These are phyloP conservation scores for Rhizoclosmatium sp. DNA, from an alignment of 192 early-diverging fungal genomes.

Conservation along the genomic window DNA sequence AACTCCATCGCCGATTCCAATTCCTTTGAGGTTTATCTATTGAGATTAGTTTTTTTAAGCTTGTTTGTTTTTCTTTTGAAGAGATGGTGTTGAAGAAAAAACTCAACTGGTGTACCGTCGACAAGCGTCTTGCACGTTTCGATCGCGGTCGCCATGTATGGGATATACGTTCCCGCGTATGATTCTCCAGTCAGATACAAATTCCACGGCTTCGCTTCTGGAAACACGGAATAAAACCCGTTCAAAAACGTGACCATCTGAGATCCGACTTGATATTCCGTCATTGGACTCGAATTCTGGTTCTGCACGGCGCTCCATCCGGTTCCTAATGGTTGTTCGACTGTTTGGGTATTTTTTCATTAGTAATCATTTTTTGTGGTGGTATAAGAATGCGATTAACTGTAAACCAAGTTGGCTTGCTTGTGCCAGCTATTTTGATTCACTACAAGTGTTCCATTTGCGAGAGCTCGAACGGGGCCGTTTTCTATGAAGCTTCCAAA, in stretches of 20 bases:
- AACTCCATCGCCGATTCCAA: constrained; percentile 39
- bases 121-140: constrained; percentile 8
- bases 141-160: constrained; percentile 49
- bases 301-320: constrained; percentile 30
- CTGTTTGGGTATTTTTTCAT: too few species aligned
- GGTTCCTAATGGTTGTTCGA: constrained; percentile 46
- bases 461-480: constrained; percentile 12
- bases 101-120: not conserved
- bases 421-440: constrained; percentile 43
- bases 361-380: too few species aligned
- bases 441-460: constrained; percentile 11
- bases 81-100: too few species aligned
- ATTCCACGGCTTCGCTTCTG: constrained; percentile 37
- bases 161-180: constrained; percentile 53
- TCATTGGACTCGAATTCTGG: not conserved
- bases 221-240: constrained; percentile 48
- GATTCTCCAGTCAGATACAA: constrained; percentile 51
- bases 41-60: not conserved
- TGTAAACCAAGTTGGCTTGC: constrained; percentile 44
- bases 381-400: not conserved
- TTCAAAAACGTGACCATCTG: constrained; percentile 45
- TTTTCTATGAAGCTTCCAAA: constrained; percentile 48
- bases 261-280: constrained; percentile 29
- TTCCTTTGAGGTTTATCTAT: constrained; percentile 40
- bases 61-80: too few species aligned